phyloP scores from a whole-genome alignment of 2,329 filamentous ascomycete genomes.

The Xylariaceae sp. region DNA sequence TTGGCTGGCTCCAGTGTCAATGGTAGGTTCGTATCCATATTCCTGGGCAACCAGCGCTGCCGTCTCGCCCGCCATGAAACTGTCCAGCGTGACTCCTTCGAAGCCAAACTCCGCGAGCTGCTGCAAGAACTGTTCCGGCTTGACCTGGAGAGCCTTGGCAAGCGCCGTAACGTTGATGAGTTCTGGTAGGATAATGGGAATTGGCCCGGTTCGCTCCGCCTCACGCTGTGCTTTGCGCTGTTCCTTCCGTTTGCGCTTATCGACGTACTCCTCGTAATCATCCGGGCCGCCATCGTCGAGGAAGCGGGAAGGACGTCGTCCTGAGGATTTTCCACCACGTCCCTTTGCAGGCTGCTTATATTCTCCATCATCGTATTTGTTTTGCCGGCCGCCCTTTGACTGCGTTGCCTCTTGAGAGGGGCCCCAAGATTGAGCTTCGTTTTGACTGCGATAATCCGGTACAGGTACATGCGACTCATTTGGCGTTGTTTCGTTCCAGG shows the following conservation, averaged over 20 bases:
- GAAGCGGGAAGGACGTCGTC: conserved; percentile 9
- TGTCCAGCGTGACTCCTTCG: conserved; percentile 74
- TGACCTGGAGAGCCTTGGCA: conserved; percentile 67
- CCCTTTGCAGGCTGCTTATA: conserved; percentile 3
- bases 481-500: background rate
- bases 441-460: background rate
- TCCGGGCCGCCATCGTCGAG: conserved; percentile 27
- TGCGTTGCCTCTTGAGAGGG: background rate
- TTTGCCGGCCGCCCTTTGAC: background rate
- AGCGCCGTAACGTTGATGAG: conserved; percentile 86
- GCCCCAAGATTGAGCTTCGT: background rate
- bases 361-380: conserved; percentile 7
- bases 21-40: conserved; percentile 82
- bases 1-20: conserved; percentile 58
- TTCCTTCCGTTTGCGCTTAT: conserved; percentile 38
- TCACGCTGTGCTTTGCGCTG: conserved; percentile 38
- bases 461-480: background rate
- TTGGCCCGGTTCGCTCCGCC: conserved; percentile 38
- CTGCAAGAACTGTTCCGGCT: conserved; percentile 62
- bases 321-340: conserved; percentile 15
- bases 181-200: conserved; percentile 72
- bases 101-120: conserved; percentile 85
- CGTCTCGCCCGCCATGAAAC: conserved; percentile 84
- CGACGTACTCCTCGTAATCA: conserved; percentile 36
- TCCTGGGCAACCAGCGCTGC: conserved; percentile 86